Conservation (phyloP, 805 yeast species). For the Maudiozyma serrabonitensis region DNA sequence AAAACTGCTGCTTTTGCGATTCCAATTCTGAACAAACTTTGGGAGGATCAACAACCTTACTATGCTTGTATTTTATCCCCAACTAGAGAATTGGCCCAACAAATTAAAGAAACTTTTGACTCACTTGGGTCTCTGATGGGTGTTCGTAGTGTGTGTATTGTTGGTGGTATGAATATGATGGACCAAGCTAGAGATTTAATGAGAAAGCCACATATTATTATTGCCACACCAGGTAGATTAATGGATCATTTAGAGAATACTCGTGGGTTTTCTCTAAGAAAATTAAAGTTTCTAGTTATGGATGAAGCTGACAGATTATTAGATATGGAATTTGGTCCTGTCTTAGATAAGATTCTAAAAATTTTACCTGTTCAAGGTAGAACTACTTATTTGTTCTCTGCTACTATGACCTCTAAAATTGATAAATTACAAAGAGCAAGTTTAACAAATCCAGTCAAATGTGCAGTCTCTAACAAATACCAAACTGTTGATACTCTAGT, state of each 20-base stretch:
- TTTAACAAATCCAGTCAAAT: constrained; percentile 75
- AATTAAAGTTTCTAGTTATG: constrained; percentile 75
- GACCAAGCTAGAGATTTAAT: constrained; percentile 90
- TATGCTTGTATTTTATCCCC: constrained; percentile 85
- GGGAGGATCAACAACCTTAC: constrained; percentile 82
- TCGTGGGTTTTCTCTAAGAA: constrained; percentile 74
- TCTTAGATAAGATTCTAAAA: constrained; percentile 73
- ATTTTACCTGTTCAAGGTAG: constrained; percentile 73
- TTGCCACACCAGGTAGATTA: constrained; percentile 91
- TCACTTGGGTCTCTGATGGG: constrained; percentile 92
- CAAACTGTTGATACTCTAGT: constrained; percentile 90
- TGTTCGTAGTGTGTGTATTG: constrained; percentile 75
- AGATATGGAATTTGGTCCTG: constrained; percentile 96
- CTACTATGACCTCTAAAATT: constrained; percentile 94
- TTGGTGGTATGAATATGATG: constrained; percentile 98
- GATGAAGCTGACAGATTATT: constrained; percentile 95
- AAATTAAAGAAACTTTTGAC: constrained; percentile 89
- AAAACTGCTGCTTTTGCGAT: constrained; percentile 98
- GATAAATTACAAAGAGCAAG: constrained; percentile 94
- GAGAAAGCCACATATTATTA: constrained; percentile 88
- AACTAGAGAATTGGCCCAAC: constrained; percentile 77
- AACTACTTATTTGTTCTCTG: constrained; percentile 81
- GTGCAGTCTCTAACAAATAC: constrained; percentile 80
- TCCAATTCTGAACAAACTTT: constrained; percentile 82
- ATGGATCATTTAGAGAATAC: constrained; percentile 92